Base-by-base conservation (phyloP, 495 filamentous ascomycete genomes). In the Podospora pseudoanserina region DNA sequence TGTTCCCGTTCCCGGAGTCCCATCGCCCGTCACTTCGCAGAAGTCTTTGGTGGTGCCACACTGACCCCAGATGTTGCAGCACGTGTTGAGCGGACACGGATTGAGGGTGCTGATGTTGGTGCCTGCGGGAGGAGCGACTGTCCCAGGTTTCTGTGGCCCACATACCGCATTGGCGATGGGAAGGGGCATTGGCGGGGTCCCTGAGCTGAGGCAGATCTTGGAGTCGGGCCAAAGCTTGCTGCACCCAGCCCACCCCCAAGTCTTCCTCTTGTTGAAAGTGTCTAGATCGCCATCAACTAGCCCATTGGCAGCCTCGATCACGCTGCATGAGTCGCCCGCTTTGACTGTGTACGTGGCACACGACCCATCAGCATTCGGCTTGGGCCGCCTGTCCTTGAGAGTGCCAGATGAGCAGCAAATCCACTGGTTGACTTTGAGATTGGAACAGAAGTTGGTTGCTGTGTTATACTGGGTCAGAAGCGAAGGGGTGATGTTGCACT, bases 241-340 rank as follows among this genome's bases (percentile, higher is more conserved):
- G 70, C 85, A 87, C 53, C 81, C 82, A 19, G 60, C 70, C 82
- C 83, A 86, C 44, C 77, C 84, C 83, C 83, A 86, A 13, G 81
- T 85, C n/a, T 19, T 26, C 1, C 78, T 68, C 26, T 76, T 76
- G 74, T 86, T 86, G 64, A 68, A 81, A 0, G 27, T 54, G 5
- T 80, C 75, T 5, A 86, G 65, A 0, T 82, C 65, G 4, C 66
- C 73, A 9, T 65, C 65, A 9, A 79, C 77, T 3, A 86, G 19
- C n/a, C 70, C 65, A 68, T 77, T 59, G 2, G 66, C 66, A 2
- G 71, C 74, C 7, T 68, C 77, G 1, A 82, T 65, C n/a, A n/a
- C 39, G 11, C 16, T 5, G 71, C 80, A 82, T n/a, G 53, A 68
- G 56, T 86, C 84, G 2, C 71, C 72, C 0, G 63, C 9, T 19